These are phyloP conservation scores for Pleurotus salmoneostramineus DNA, from an alignment of 768 basidiomycete genomes.

Conservation along the genomic window DNA sequence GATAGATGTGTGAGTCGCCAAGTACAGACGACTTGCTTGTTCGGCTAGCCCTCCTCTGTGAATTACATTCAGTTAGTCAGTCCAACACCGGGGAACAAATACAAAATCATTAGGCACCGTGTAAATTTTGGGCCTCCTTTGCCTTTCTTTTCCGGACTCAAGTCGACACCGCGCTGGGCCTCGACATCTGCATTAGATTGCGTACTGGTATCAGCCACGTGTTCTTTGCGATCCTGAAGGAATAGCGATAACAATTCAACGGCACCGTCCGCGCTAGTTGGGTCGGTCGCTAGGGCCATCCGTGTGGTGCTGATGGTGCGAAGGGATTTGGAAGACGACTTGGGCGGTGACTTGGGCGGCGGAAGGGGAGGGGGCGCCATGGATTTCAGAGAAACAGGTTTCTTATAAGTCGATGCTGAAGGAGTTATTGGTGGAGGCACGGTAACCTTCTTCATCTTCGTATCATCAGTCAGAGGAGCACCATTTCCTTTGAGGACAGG, in stretches of 20 bases:
- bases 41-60: slow-evolving; percentile 58
- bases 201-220: slow-evolving; percentile 14
- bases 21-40: slow-evolving; percentile 38
- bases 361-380: slow-evolving; percentile 24
- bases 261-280: slow-evolving; percentile 43
- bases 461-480: neutral
- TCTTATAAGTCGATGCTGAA: slow-evolving; percentile 11
- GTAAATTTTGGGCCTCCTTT: slow-evolving; percentile 38
- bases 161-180: slow-evolving; percentile 44
- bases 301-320: slow-evolving; percentile 48
- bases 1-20: slow-evolving; percentile 40
- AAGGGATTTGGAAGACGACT: slow-evolving; percentile 29
- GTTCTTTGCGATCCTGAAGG: slow-evolving; percentile 41
- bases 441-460: slow-evolving; percentile 11
- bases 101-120: slow-evolving; percentile 31
- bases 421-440: slow-evolving; percentile 7
- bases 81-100: too few species aligned
- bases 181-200: slow-evolving; percentile 26
- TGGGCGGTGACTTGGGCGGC: slow-evolving; percentile 14
- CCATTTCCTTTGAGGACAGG: neutral
- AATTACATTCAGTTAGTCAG: neutral
- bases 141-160: slow-evolving; percentile 57
- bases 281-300: slow-evolving; percentile 49
- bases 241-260: slow-evolving; percentile 52
- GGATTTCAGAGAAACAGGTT: slow-evolving; percentile 13